A percentile compares a stretch with the other conserved stretches of the same genome.
Evolutionary conservation across 2,329 filamentous ascomycete species (phyloP).

Genomic region (Beauveria sp.): DNA sequence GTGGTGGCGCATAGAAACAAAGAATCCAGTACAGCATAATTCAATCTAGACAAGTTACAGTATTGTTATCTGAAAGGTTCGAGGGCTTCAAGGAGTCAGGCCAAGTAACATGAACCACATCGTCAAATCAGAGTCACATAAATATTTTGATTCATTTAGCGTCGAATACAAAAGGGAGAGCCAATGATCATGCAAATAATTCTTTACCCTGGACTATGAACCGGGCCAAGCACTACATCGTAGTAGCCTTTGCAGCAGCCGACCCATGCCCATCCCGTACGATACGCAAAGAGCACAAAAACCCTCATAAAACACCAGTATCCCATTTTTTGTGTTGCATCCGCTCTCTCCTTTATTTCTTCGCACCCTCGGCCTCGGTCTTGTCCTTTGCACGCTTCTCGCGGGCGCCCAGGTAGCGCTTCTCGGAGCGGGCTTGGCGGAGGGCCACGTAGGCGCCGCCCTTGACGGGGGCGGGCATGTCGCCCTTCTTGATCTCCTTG

Average conservation of each 20-base stretch:
- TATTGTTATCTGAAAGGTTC: neutral
- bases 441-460: constrained; percentile 83
- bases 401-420: constrained; percentile 71
- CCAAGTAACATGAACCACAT: neutral
- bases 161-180: constrained; percentile 25
- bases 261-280: constrained; percentile 27
- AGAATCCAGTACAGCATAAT: neutral
- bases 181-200: constrained; percentile 34
- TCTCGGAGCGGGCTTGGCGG: constrained; percentile 75
- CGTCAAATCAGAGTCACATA: neutral
- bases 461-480: constrained; percentile 66
- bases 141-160: constrained; percentile 20
- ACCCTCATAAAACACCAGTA: constrained; percentile 14
- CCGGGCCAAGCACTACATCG: constrained; percentile 25
- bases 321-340: constrained; percentile 9
- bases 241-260: constrained; percentile 28
- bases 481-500: constrained; percentile 72
- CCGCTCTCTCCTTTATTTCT: constrained; percentile 60
- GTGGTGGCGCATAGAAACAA: constrained; percentile 24
- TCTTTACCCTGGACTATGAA: constrained; percentile 32
- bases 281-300: constrained; percentile 13
- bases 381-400: constrained; percentile 92
- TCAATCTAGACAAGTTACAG: no score
- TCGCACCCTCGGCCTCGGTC: constrained; percentile 73
- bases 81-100: neutral